These are phyloP conservation scores for Anethum foeniculum DNA, from an alignment of 140 eudicot species.

Conservation along the genomic window DNA sequence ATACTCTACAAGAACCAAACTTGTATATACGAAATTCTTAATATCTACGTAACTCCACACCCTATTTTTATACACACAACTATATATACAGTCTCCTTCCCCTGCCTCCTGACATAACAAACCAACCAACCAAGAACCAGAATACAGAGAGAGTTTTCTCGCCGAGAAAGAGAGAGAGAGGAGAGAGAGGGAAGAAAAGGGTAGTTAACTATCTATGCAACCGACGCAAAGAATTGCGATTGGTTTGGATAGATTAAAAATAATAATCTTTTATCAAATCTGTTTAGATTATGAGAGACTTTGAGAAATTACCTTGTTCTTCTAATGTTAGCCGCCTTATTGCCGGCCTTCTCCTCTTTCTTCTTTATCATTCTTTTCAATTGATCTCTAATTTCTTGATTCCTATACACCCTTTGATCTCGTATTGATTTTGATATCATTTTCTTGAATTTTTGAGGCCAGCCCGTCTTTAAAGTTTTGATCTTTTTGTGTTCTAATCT, in stretches of 20 bases:
- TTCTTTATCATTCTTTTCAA: conserved; percentile 65
- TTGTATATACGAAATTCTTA: background rate
- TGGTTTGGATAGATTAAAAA: conserved; percentile 11
- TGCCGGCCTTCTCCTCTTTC: conserved; percentile 81
- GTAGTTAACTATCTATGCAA: conserved; percentile 24
- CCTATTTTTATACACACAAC: background rate
- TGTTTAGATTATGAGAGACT: conserved; percentile 68
- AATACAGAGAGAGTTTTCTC: background rate
- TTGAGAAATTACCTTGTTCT: conserved; percentile 72
- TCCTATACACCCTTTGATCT: conserved; percentile 71
- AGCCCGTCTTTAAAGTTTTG: background rate
- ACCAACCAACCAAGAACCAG: background rate
- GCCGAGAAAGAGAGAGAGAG: background rate
- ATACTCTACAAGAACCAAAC: background rate
- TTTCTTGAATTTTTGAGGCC: background rate
- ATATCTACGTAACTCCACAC: background rate
- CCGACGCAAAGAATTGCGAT: conserved; percentile 17
- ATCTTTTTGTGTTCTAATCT: background rate
- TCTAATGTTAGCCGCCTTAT: conserved; percentile 81
- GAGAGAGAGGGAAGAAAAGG: background rate
- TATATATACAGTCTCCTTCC: background rate
- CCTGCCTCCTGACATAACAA: background rate
- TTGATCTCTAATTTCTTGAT: conserved; percentile 73
- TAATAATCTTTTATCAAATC: too few species aligned
- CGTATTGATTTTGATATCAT: background rate